Evolutionary conservation across 2,329 filamentous ascomycete species (phyloP), one percentile per base, ranked within the genome.

Genomic region (Aphanocladium album): DNA sequence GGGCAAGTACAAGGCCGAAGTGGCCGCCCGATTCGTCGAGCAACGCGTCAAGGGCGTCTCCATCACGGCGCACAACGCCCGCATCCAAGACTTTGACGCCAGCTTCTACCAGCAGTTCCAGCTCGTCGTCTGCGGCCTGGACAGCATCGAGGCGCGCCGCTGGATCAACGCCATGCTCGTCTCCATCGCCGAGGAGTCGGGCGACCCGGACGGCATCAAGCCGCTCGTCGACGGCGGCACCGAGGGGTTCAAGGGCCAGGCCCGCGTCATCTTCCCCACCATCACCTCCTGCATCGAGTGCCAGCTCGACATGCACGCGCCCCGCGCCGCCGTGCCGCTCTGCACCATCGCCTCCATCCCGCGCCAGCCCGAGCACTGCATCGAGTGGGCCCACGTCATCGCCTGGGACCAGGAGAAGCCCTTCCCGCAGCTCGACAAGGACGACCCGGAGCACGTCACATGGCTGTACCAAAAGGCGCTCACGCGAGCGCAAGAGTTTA

Each of bases 311-410:
- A 97, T 99, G 90, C 93, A 98, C 73, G 93, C 95, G 0, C 96
- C 95, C n/a, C 86, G 93, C 57, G 90, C 92, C n/a, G 92, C 95
- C 16, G 93, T 99, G 0, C 95, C 95, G 1, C 88, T 99, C 30
- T 99, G 95, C 74, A 99, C 95, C 3, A 87, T 99, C 61, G 95
- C 95, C 17, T 96, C 91, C 19, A 98, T 99, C 66, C 95, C 95
- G 11, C 89, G 95, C 16, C 95, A 99, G 72, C 95, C 95, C 1
- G 93, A 98, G 73, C 95, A 99, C 77, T 99, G 95, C 73, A 90
- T 99, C 70, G 95, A 99, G 77, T 99, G 95, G 95, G 96, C 95
- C 0, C 93, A 98, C 73, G 89, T 98, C 70, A 97, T 99, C 64
- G 95, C 95, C 45, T 99, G 95, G 95, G 92, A 96, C 64, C 84